These are phyloP conservation scores for Vitis rupestris DNA, from an alignment of 164 flowering plant species.

Conservation along the genomic window DNA sequence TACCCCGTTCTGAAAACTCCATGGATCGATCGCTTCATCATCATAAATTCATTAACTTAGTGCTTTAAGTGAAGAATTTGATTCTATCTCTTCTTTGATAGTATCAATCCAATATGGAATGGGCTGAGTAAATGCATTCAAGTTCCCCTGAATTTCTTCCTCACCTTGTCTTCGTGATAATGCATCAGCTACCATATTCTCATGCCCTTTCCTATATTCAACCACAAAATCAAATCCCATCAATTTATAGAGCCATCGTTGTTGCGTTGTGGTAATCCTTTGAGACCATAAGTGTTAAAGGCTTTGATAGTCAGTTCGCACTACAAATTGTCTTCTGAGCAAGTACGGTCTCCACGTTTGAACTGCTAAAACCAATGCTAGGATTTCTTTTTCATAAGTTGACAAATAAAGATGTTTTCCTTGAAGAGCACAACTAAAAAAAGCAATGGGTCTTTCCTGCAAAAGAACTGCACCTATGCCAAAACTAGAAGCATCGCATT, in stretches of 20 bases:
- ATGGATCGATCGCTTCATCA: too few relatives aligned
- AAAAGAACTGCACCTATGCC: neutral
- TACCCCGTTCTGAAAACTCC: too few relatives aligned
- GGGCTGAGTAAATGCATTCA: too few relatives aligned
- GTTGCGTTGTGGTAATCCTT: neutral
- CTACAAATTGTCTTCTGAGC: neutral
- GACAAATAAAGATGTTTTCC: neutral
- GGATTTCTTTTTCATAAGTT: neutral
- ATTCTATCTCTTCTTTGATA: too few relatives aligned
- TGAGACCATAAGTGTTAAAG: neutral
- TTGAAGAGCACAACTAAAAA: neutral
- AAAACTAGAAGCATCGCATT: neutral
- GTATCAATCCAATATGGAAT: too few relatives aligned
- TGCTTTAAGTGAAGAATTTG: too few relatives aligned
- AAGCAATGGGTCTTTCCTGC: neutral
- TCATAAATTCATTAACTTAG: too few relatives aligned
- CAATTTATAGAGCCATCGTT: neutral
- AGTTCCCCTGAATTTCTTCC: too few relatives aligned
- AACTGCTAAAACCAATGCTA: neutral
- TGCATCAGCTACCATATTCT: neutral
- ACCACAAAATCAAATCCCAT: neutral
- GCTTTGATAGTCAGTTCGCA: neutral
- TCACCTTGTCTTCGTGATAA: neutral
- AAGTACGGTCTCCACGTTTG: neutral
- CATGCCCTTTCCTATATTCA: neutral